A percentile compares a stretch with the other conserved stretches of the same genome.
Evolutionary conservation across 1,284 basidiomycete species (phyloP).

Genomic region (Ceratobasidium sp.): DNA sequence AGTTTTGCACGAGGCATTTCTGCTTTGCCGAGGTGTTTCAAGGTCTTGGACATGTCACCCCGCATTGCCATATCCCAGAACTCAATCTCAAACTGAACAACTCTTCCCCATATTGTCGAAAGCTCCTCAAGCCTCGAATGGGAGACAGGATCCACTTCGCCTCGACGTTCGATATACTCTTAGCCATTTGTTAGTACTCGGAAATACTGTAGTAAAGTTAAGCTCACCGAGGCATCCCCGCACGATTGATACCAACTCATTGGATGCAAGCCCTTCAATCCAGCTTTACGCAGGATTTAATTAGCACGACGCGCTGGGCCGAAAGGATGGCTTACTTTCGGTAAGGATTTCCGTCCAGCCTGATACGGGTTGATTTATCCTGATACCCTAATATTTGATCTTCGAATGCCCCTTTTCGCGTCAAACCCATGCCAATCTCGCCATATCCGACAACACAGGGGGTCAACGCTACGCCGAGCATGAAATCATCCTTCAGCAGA

Average conservation of each 20-base stretch:
- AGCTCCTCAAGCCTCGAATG: constrained; percentile 70
- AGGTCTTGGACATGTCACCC: not conserved
- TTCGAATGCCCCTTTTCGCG: constrained; percentile 62
- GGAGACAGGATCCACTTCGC: constrained; percentile 72
- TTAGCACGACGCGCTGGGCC: constrained; percentile 72
- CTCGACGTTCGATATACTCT: constrained; percentile 72
- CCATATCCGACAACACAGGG: constrained; percentile 93
- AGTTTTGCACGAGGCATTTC: not conserved
- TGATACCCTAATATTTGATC: too few relatives aligned
- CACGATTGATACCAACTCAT: constrained; percentile 3
- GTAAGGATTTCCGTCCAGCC: constrained; percentile 74
- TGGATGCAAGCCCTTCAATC: constrained; percentile 63
- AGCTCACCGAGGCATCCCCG: not conserved
- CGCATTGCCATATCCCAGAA: constrained; percentile 89
- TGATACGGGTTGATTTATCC: constrained; percentile 55
- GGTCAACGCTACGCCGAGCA: constrained; percentile 82
- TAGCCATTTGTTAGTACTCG: not conserved
- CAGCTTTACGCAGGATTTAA: constrained; percentile 72
- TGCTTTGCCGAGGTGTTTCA: not conserved
- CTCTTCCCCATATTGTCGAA: constrained; percentile 77
- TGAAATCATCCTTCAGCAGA: constrained; percentile 78
- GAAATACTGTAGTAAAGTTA: constrained; percentile 31
- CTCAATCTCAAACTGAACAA: constrained; percentile 79
- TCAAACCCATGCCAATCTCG: constrained; percentile 85
- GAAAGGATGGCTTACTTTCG: constrained; percentile 73